These are phyloP conservation scores for Podochytrium sp. DNA, from an alignment of 192 early-diverging fungal genomes.

Conservation along the genomic window DNA sequence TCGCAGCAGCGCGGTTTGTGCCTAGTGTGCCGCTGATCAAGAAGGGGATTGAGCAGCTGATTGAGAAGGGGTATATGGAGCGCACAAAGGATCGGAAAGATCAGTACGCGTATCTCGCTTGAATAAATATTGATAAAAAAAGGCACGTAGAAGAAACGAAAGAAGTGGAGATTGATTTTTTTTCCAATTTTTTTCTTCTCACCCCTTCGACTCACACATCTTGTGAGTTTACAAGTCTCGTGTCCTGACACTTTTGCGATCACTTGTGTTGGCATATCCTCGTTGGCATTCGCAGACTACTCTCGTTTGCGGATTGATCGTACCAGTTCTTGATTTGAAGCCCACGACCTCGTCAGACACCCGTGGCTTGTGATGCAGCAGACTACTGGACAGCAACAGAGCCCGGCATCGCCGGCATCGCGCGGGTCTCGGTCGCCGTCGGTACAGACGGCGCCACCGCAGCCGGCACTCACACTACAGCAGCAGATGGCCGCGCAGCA, in stretches of 20 bases:
- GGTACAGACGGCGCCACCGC: not conserved
- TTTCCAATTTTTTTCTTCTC: not conserved
- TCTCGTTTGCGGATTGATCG: too few species aligned
- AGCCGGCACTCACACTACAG: not conserved
- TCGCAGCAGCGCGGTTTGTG: conserved; percentile 68
- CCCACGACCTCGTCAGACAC: too few species aligned
- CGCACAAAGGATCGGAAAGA: conserved; percentile 60
- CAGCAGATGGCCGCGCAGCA: not conserved
- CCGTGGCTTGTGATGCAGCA: too few species aligned
- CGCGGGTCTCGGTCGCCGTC: not conserved
- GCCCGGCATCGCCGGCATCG: too few species aligned
- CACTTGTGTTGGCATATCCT: too few species aligned
- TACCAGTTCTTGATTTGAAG: too few species aligned
- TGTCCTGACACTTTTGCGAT: too few species aligned
- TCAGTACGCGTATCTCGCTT: conserved; percentile 72
- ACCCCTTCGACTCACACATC: too few species aligned
- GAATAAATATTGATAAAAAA: conserved; percentile 25
- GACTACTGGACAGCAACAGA: too few species aligned
- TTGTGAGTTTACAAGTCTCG: too few species aligned
- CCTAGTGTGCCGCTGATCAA: conserved; percentile 79
- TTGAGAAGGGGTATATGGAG: conserved; percentile 84
- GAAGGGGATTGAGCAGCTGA: conserved; percentile 81
- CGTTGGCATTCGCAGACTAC: too few species aligned
- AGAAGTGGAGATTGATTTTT: too few species aligned
- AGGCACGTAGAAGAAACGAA: not conserved